Conservation (phyloP, 1,284 basidiomycete genomes). For the Exsudoporus floridanus region DNA sequence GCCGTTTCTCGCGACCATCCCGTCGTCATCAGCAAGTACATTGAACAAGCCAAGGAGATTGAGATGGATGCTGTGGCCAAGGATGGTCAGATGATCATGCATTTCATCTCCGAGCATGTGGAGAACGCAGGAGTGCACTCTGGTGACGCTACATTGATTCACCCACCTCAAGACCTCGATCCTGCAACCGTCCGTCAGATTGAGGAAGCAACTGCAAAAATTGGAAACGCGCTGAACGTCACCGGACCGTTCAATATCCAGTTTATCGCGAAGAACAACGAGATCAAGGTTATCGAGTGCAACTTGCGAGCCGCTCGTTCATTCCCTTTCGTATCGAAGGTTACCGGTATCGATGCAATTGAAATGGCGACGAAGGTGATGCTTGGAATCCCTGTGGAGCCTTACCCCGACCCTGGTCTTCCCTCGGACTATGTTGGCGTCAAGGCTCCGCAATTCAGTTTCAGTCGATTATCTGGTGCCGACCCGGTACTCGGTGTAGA, state of each 20-base stretch:
- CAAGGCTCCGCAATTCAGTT: constrained; percentile 99
- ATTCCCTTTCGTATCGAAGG: constrained; percentile 99
- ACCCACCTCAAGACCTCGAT: constrained; percentile 97
- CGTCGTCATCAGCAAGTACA: constrained; percentile 98
- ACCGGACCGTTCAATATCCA: constrained; percentile 99
- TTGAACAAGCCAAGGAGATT: constrained; percentile 99
- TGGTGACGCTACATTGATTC: constrained; percentile 93
- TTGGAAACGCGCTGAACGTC: constrained; percentile 96
- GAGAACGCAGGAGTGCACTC: constrained; percentile 92
- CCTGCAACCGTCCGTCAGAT: constrained; percentile 95
- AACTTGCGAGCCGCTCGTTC: constrained; percentile 97
- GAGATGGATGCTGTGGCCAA: constrained; percentile 99
- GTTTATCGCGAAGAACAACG: constrained; percentile 99
- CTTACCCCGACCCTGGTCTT: constrained; percentile 87
- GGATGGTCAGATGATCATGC: constrained; percentile 98
- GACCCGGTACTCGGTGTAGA: constrained; percentile 99
- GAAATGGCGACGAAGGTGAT: constrained; percentile 99
- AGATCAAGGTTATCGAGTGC: constrained; percentile 99
- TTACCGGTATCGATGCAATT: constrained; percentile 95
- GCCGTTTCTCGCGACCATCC: constrained; percentile 97
- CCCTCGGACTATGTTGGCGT: constrained; percentile 95
- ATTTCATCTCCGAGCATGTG: constrained; percentile 99
- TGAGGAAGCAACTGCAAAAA: constrained; percentile 95
- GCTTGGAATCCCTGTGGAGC: constrained; percentile 85
- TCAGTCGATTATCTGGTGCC: constrained; percentile 92